Percentiles rank a stretch among this genome's conserved stretches.
phyloP scores from a whole-genome alignment of 2,329 filamentous ascomycete genomes.

The Scedosporium dehoogii region DNA sequence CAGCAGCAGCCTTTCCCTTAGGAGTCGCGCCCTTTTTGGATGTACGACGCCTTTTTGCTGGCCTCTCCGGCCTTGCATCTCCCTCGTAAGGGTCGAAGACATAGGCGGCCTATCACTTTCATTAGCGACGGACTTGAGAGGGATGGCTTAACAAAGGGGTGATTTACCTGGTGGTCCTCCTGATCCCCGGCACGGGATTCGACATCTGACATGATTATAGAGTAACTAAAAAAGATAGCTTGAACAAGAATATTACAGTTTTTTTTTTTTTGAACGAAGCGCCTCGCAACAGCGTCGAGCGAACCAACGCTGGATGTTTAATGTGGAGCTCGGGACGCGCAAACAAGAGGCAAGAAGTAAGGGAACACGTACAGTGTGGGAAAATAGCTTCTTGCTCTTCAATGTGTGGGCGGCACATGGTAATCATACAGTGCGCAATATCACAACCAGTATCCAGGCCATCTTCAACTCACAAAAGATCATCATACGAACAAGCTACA shows the following conservation, averaged over 20 bases:
- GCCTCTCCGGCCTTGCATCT: slow-evolving; percentile 23
- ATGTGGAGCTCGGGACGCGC: background rate
- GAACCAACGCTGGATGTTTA: background rate
- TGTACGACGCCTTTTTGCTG: slow-evolving; percentile 48
- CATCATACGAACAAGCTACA: too few species aligned
- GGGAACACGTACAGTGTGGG: background rate
- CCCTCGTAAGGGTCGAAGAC: slow-evolving; percentile 45
- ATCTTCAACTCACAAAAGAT: too few species aligned
- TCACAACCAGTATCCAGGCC: too few species aligned
- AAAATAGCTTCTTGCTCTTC: too few species aligned
- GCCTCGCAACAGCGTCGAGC: too few species aligned
- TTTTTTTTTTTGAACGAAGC: too few species aligned
- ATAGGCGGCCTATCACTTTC: slow-evolving; percentile 44
- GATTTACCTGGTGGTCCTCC: slow-evolving; percentile 33
- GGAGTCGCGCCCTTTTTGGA: slow-evolving; percentile 24
- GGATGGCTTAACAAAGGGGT: too few species aligned
- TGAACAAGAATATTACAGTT: background rate
- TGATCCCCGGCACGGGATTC: slow-evolving; percentile 12
- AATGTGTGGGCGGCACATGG: background rate
- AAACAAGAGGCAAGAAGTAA: background rate
- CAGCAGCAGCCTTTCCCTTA: slow-evolving; percentile 1
- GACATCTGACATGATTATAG: slow-evolving; percentile 1
- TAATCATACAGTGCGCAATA: background rate
- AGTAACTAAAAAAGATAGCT: background rate
- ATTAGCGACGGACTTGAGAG: background rate